Percentiles rank a stretch among this genome's conserved stretches.
phyloP scores from a whole-genome alignment of 2,329 filamentous ascomycete genomes.

The Aspergillus chevalieri region DNA sequence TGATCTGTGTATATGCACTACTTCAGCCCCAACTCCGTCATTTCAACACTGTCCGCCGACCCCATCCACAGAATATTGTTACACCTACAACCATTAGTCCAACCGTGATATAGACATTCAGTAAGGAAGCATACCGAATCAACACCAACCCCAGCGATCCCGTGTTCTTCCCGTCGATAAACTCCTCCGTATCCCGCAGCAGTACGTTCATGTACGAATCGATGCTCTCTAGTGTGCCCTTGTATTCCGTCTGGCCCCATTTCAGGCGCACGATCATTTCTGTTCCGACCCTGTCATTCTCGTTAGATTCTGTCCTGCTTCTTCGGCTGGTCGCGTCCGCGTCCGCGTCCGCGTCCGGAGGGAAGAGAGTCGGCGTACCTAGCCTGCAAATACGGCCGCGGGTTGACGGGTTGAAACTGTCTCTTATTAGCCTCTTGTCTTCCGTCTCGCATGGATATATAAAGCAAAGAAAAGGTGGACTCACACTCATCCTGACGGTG shows the following conservation, averaged over 20 bases:
- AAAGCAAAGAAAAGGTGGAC: conserved; percentile 19
- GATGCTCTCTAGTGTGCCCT: conserved; percentile 82
- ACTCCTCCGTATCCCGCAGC: conserved; percentile 84
- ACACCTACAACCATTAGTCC: conserved; percentile 50
- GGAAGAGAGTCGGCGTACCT: conserved; percentile 57
- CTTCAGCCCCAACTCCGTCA: conserved; percentile 38
- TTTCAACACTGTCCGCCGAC: conserved; percentile 47
- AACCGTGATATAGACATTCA: not conserved
- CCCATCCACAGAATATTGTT: conserved; percentile 97
- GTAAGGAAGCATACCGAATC: conserved; percentile 60
- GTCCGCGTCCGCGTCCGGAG: not conserved
- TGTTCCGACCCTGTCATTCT: conserved; percentile 65
- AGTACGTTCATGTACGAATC: conserved; percentile 99
- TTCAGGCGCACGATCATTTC: conserved; percentile 88
- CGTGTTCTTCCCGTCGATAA: conserved; percentile 77
- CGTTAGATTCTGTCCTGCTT: not conserved
- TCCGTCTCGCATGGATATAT: not conserved
- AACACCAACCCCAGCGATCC: conserved; percentile 84
- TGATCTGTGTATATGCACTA: conserved; percentile 7
- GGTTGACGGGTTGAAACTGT: conserved; percentile 88
- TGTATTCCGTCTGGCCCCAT: conserved; percentile 98
- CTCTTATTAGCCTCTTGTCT: no score
- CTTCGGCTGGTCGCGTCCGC: not conserved
- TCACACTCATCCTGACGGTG: not conserved
- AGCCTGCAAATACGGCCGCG: conserved; percentile 89